A percentile compares a stretch with the other conserved stretches of the same genome.
Evolutionary conservation across 805 yeast species (phyloP).

Genomic region (Ogataea salicorniae): DNA sequence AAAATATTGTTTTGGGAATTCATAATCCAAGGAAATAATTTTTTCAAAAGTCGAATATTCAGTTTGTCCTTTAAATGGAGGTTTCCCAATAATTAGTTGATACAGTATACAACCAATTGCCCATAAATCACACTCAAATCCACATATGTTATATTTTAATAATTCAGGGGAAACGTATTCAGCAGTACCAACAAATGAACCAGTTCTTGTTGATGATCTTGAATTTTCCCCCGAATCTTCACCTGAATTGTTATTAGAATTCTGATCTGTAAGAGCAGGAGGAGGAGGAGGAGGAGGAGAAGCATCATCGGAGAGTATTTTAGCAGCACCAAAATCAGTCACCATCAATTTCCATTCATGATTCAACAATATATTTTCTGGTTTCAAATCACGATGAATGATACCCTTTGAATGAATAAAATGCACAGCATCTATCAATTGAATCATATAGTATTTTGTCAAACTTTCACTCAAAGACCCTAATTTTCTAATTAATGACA

Average conservation of each 20-base stretch:
- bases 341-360: slow-evolving; percentile 83
- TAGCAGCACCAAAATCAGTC: slow-evolving; percentile 98
- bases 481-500: slow-evolving; percentile 67
- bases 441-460: slow-evolving; percentile 75
- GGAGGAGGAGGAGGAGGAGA: not conserved
- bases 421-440: slow-evolving; percentile 83
- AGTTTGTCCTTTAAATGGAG: slow-evolving; percentile 84
- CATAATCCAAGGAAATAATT: slow-evolving; percentile 71
- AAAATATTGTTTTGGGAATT: slow-evolving; percentile 57
- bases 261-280: slow-evolving; percentile 15
- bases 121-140: slow-evolving; percentile 87
- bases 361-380: slow-evolving; percentile 85
- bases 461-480: slow-evolving; percentile 76
- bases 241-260: slow-evolving; percentile 12
- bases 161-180: slow-evolving; percentile 95
- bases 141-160: slow-evolving; percentile 69
- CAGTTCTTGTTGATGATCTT: slow-evolving; percentile 37
- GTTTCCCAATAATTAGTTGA: slow-evolving; percentile 77
- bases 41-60: slow-evolving; percentile 86
- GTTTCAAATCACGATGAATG: slow-evolving; percentile 90
- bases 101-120: slow-evolving; percentile 86
- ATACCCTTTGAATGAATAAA: slow-evolving; percentile 88
- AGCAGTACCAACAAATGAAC: slow-evolving; percentile 96
- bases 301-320: slow-evolving; percentile 46
- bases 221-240: slow-evolving; percentile 14